A percentile compares a stretch with the other conserved stretches of the same genome.
phyloP scores from a whole-genome alignment of 2,329 filamentous ascomycete genomes.

The Aureobasidium sp. region DNA sequence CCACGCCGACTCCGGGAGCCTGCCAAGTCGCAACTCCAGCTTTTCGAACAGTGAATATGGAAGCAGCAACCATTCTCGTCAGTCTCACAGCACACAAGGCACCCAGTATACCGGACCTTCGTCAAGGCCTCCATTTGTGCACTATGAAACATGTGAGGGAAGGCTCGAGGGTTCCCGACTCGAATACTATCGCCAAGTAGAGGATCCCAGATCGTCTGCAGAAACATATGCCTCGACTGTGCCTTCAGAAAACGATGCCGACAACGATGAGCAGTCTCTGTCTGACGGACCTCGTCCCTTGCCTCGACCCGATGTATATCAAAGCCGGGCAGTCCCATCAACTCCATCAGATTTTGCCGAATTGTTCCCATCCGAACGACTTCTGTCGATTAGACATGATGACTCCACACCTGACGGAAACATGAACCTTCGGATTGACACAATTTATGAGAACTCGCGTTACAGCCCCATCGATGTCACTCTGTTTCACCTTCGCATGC shows the following conservation, averaged over 20 bases:
- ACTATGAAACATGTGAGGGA: constrained; percentile 24
- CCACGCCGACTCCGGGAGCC: background rate
- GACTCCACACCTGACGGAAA: constrained; percentile 86
- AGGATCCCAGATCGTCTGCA: constrained; percentile 54
- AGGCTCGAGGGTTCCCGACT: constrained; percentile 17
- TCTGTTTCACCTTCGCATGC: constrained; percentile 92
- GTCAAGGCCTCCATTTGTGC: constrained; percentile 22
- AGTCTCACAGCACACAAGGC: constrained; percentile 19
- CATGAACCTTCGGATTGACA: constrained; percentile 91
- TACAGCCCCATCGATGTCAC: constrained; percentile 50
- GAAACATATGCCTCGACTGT: constrained; percentile 75
- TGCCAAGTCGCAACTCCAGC: constrained; percentile 13
- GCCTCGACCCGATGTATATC: constrained; percentile 56
- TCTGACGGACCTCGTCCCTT: constrained; percentile 52
- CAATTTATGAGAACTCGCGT: constrained; percentile 48
- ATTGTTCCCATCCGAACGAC: constrained; percentile 78
- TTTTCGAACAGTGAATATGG: constrained; percentile 15
- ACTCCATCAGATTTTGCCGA: constrained; percentile 75
- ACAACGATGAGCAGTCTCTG: constrained; percentile 44
- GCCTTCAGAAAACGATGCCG: constrained; percentile 52
- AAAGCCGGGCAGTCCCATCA: constrained; percentile 63
- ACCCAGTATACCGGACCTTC: constrained; percentile 17
- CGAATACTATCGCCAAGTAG: background rate
- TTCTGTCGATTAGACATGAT: constrained; percentile 79
- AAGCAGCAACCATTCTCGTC: constrained; percentile 19